Evolutionary conservation across 495 filamentous ascomycete genomes (phyloP).

Genomic region (Tuber indicum): DNA sequence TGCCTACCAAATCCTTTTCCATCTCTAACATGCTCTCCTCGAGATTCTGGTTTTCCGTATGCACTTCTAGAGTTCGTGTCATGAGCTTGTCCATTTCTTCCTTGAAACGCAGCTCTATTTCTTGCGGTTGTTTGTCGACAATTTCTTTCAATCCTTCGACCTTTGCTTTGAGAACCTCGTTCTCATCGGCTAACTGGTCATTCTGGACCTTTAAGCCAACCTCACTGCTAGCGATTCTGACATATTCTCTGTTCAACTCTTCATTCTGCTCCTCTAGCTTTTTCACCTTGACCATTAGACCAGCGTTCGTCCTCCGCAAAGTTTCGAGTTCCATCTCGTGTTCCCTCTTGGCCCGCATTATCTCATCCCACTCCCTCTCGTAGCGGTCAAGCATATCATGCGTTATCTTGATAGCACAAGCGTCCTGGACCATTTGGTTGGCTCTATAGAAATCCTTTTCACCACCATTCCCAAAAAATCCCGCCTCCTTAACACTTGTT

Average conservation of each 20-base stretch:
- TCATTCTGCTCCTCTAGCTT: conserved; percentile 80
- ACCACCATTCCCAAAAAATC: conserved; percentile 90
- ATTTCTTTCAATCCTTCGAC: conserved; percentile 73
- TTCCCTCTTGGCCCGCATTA: conserved; percentile 66
- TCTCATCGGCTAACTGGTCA: conserved; percentile 76
- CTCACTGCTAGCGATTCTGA: conserved; percentile 80
- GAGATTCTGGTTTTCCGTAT: conserved; percentile 81
- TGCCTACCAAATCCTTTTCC: conserved; percentile 85
- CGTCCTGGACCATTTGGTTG: conserved; percentile 87
- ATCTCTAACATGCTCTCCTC: conserved; percentile 91
- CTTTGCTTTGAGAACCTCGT: conserved; percentile 75
- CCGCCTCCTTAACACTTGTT: conserved; percentile 82
- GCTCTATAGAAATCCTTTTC: conserved; percentile 96
- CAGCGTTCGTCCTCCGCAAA: conserved; percentile 58
- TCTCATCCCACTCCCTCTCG: conserved; percentile 85
- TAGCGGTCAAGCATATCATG: conserved; percentile 73
- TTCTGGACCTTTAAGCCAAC: conserved; percentile 91
- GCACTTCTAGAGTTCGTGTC: conserved; percentile 85
- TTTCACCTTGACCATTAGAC: conserved; percentile 64
- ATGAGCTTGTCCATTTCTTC: conserved; percentile 88
- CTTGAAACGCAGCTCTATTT: conserved; percentile 75
- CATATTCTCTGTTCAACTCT: conserved; percentile 86
- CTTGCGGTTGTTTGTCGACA: conserved; percentile 79
- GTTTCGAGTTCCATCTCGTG: conserved; percentile 75
- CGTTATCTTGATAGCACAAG: conserved; percentile 80